phyloP scores from a whole-genome alignment of 2,329 filamentous ascomycete genomes.

The Fonsecaea pugnacius region DNA sequence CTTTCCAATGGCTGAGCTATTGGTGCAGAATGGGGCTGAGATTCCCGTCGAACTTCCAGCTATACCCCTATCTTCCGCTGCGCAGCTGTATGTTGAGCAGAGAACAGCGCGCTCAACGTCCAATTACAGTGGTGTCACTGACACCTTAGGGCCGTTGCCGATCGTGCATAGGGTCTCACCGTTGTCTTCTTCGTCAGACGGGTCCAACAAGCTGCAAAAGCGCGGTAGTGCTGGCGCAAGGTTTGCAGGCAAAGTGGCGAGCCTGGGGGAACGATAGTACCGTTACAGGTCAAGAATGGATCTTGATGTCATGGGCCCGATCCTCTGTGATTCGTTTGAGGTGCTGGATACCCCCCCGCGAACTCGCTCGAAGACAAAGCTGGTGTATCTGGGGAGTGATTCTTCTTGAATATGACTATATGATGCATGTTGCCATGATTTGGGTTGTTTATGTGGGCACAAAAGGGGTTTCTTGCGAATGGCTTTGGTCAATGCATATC shows the following conservation, averaged over 20 bases:
- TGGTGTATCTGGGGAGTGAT: slow-evolving; percentile 17
- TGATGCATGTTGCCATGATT: slow-evolving; percentile 6
- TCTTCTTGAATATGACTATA: slow-evolving; percentile 15
- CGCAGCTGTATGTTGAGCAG: slow-evolving; percentile 82
- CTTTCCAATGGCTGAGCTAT: slow-evolving; percentile 87
- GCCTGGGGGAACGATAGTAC: slow-evolving; percentile 49
- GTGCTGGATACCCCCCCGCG: slow-evolving; percentile 6
- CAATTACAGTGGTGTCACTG: slow-evolving; percentile 55
- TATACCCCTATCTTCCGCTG: slow-evolving; percentile 79
- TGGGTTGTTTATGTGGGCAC: background rate
- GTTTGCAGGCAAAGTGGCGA: slow-evolving; percentile 58
- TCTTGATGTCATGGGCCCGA: slow-evolving; percentile 15
- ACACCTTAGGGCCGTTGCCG: slow-evolving; percentile 67
- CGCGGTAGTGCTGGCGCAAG: slow-evolving; percentile 76
- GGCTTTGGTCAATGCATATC: background rate
- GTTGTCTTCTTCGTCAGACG: slow-evolving; percentile 39
- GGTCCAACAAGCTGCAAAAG: slow-evolving; percentile 73
- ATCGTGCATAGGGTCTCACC: slow-evolving; percentile 44
- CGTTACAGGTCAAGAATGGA: slow-evolving; percentile 28
- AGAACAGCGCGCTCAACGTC: slow-evolving; percentile 56
- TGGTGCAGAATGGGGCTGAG: slow-evolving; percentile 91
- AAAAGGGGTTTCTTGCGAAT: background rate
- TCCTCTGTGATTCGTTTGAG: slow-evolving; percentile 28
- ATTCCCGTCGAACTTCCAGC: slow-evolving; percentile 76
- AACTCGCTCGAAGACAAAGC: slow-evolving; percentile 5